A percentile compares a stretch with the other conserved stretches of the same genome.
phyloP scores from a whole-genome alignment of 2,329 filamentous ascomycete species.

The Penicillium sp. region DNA sequence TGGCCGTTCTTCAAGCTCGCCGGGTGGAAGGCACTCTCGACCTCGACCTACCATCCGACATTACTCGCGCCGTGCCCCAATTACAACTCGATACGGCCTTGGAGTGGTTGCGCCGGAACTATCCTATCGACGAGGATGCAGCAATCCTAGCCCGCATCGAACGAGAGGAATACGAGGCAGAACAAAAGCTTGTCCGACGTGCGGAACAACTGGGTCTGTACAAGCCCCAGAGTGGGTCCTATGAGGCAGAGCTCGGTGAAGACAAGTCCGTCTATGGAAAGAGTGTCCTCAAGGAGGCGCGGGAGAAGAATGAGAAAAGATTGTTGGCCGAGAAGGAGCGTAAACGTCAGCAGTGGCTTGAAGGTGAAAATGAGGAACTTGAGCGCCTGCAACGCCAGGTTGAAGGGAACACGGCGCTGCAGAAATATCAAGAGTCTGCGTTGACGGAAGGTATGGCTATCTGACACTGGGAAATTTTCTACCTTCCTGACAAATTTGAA shows the following conservation, averaged over 20 bases:
- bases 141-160: slow-evolving; percentile 55
- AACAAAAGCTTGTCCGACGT: slow-evolving; percentile 44
- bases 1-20: slow-evolving; percentile 51
- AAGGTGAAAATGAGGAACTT: slow-evolving; percentile 54
- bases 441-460: slow-evolving; percentile 43
- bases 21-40: slow-evolving; percentile 54
- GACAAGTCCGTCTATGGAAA: slow-evolving; percentile 51
- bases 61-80: slow-evolving; percentile 41
- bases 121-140: slow-evolving; percentile 56
- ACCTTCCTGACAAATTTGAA: slow-evolving; percentile 17
- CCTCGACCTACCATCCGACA: slow-evolving; percentile 49
- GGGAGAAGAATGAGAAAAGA: slow-evolving; percentile 49
- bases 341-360: slow-evolving; percentile 59
- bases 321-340: slow-evolving; percentile 52
- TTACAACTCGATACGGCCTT: slow-evolving; percentile 46
- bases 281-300: slow-evolving; percentile 49
- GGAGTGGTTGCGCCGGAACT: slow-evolving; percentile 49
- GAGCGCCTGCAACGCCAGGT: slow-evolving; percentile 41
- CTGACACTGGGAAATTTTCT: neutral
- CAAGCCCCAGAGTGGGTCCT: slow-evolving; percentile 53
- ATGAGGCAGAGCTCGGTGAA: slow-evolving; percentile 49
- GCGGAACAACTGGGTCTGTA: slow-evolving; percentile 51
- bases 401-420: slow-evolving; percentile 44
- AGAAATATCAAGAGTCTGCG: slow-evolving; percentile 43
- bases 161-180: slow-evolving; percentile 46